Evolutionary conservation across 2,329 filamentous ascomycete genomes (phyloP).

Genomic region (Phyllosticta capitalensis): DNA sequence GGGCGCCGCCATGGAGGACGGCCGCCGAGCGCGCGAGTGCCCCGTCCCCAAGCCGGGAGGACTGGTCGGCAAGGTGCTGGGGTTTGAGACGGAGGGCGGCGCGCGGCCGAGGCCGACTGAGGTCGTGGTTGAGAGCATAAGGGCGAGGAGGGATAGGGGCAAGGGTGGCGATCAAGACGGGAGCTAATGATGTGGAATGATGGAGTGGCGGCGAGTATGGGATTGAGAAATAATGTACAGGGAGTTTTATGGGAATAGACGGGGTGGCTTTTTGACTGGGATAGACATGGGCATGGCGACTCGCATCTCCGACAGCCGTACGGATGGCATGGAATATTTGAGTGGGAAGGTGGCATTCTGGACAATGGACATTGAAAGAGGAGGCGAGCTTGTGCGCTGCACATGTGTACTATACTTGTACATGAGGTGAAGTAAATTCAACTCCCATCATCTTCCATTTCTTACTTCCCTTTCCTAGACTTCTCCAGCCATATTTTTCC

Average conservation of each 20-base stretch:
- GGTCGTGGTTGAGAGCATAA: slow-evolving; percentile 12
- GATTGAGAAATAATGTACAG: neutral
- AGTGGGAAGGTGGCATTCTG: neutral
- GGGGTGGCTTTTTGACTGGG: neutral
- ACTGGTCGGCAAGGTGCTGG: slow-evolving; percentile 64
- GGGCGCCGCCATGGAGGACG: slow-evolving; percentile 18
- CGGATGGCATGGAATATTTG: neutral
- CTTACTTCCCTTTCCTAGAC: neutral
- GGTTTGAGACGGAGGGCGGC: slow-evolving; percentile 43
- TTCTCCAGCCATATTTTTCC: neutral
- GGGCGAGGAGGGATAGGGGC: slow-evolving; percentile 6
- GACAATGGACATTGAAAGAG: neutral
- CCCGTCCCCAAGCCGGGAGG: slow-evolving; percentile 86
- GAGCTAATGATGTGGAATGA: neutral
- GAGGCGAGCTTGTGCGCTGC: neutral
- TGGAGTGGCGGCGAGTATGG: neutral
- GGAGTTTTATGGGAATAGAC: neutral
- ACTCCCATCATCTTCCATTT: neutral
- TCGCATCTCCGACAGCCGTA: neutral
- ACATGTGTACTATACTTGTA: neutral
- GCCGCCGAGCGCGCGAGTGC: slow-evolving; percentile 56
- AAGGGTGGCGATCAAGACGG: slow-evolving; percentile 1
- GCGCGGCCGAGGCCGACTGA: slow-evolving; percentile 12
- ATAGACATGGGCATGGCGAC: neutral
- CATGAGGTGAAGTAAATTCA: neutral